phyloP scores from a whole-genome alignment of 331 rosid genomes.

The Pyrus hybrid region DNA sequence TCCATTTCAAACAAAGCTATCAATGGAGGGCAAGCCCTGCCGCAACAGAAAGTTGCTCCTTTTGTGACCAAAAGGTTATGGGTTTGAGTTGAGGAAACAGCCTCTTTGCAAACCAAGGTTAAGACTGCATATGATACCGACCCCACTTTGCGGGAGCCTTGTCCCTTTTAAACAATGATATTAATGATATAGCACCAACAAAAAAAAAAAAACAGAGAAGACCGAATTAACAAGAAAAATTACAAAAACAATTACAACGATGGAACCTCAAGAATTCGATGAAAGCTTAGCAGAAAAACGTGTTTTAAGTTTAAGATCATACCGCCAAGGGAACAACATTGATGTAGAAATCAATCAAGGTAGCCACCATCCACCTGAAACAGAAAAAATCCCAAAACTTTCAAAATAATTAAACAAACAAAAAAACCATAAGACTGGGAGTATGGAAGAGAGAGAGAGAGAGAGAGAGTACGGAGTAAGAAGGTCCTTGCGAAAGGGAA shows the following conservation, averaged over 20 bases:
- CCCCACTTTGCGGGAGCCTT: too few species aligned
- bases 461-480: slow-evolving; percentile 55
- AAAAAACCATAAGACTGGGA: not conserved
- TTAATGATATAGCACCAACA: too few species aligned
- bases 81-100: too few species aligned
- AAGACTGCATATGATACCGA: too few species aligned
- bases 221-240: not conserved
- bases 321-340: slow-evolving; percentile 53
- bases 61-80: too few species aligned
- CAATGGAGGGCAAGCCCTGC: too few species aligned
- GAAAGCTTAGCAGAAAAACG: not conserved
- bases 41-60: too few species aligned
- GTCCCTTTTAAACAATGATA: too few species aligned
- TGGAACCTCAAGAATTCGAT: not conserved
- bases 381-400: not conserved
- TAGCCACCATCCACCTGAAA: slow-evolving; percentile 75
- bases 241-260: not conserved
- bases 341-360: slow-evolving; percentile 77
- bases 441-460: slow-evolving; percentile 1
- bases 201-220: too few species aligned
- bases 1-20: too few species aligned
- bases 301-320: slow-evolving; percentile 1
- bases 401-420: not conserved
- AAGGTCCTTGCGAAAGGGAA: slow-evolving; percentile 53
- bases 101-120: too few species aligned